Evolutionary conservation across 2,329 filamentous ascomycete species (phyloP).

Genomic region (Zasmidium angulare): DNA sequence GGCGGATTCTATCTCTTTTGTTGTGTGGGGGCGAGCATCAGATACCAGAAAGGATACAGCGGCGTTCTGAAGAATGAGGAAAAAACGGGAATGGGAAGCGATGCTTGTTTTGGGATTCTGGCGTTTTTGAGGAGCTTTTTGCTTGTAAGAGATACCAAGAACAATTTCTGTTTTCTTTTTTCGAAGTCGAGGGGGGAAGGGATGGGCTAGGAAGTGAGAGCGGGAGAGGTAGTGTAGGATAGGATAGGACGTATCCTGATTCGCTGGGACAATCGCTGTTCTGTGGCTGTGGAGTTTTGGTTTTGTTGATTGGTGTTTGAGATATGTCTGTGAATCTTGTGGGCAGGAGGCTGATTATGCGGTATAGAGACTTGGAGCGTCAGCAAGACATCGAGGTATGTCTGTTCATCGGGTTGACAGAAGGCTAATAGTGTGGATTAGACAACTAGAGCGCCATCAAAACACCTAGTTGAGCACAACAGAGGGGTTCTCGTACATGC

Average conservation of each 20-base stretch:
- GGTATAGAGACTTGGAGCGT: too few relatives aligned
- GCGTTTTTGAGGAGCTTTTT: not conserved
- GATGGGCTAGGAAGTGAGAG: not conserved
- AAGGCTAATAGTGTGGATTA: too few relatives aligned
- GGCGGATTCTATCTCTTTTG: not conserved
- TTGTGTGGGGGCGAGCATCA: not conserved
- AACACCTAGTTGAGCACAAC: too few relatives aligned
- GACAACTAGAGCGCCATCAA: too few relatives aligned
- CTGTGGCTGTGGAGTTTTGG: too few relatives aligned
- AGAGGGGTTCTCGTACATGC: too few relatives aligned
- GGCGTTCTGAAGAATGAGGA: not conserved
- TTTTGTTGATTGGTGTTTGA: too few relatives aligned
- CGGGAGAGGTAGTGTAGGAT: too few relatives aligned
- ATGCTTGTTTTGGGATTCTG: not conserved
- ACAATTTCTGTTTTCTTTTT: not conserved
- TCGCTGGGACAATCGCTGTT: not conserved
- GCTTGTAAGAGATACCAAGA: slow-evolving; percentile 5
- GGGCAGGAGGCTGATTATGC: too few relatives aligned
- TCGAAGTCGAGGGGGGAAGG: not conserved
- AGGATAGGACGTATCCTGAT: not conserved
- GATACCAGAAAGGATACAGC: not conserved
- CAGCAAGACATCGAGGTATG: too few relatives aligned
- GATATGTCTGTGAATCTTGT: too few relatives aligned
- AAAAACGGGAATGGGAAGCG: not conserved
- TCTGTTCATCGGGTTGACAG: too few relatives aligned